Conservation (phyloP, 2,329 filamentous ascomycete genomes). For the Zelopaecilomyces penicillatus region DNA sequence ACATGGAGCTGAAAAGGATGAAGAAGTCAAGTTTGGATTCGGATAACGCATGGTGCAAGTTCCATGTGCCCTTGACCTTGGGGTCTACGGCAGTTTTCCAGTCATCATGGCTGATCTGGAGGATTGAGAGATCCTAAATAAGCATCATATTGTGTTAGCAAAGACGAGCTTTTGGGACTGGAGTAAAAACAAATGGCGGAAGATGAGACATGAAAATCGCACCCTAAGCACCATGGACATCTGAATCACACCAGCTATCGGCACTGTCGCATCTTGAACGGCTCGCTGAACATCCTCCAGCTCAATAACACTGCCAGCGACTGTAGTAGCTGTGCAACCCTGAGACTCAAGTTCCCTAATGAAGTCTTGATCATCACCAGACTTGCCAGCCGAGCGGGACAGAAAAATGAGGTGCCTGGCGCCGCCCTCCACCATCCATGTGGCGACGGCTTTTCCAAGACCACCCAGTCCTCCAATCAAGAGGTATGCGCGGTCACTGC, state of each 20-base stretch:
- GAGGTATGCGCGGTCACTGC: conserved; percentile 10
- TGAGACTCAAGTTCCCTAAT: conserved; percentile 13
- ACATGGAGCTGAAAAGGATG: conserved; percentile 20
- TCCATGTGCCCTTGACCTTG: conserved; percentile 23
- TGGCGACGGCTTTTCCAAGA: conserved; percentile 15
- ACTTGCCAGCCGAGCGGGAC: neutral
- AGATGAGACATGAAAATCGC: no score
- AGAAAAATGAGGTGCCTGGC: neutral
- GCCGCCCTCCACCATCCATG: conserved; percentile 17
- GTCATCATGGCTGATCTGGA: conserved; percentile 5
- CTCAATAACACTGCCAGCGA: conserved; percentile 12
- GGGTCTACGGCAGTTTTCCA: conserved; percentile 7
- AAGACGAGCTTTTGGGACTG: no score
- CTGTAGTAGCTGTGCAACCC: conserved; percentile 11
- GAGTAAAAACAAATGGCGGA: no score
- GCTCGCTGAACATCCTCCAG: conserved; percentile 7
- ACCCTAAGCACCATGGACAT: conserved; percentile 24
- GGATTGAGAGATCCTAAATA: conserved; percentile 5
- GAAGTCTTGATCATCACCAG: conserved; percentile 3
- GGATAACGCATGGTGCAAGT: conserved; percentile 10
- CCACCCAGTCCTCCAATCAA: conserved; percentile 18
- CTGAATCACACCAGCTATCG: conserved; percentile 29
- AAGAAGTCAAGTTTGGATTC: conserved; percentile 21
- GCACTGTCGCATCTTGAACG: conserved; percentile 7
- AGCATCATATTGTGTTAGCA: no score